Percentiles rank a stretch among this genome's conserved stretches.
Conservation (phyloP, 2,329 filamentous ascomycete species). For the Rhexocercosporidium sp. region DNA sequence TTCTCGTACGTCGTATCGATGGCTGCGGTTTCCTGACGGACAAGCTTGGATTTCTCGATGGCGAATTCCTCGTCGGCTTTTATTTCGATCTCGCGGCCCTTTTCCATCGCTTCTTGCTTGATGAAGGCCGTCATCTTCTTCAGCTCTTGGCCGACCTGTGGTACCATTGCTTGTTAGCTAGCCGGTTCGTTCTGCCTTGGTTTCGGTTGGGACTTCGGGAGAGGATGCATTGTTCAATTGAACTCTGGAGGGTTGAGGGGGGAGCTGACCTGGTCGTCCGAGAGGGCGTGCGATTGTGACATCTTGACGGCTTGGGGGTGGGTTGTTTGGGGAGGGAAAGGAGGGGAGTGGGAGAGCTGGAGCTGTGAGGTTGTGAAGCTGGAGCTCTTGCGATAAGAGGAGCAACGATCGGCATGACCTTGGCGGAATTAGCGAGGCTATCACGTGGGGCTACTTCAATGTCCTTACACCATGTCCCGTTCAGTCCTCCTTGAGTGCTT, state of each 20-base stretch:
- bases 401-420: slow-evolving; percentile 21
- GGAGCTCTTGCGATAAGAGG: slow-evolving; percentile 37
- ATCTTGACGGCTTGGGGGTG: slow-evolving; percentile 61
- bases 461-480: not conserved
- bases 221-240: not conserved
- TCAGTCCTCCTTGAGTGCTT: not conserved
- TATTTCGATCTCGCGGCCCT: slow-evolving; percentile 95
- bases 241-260: not conserved
- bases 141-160: slow-evolving; percentile 93
- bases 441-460: slow-evolving; percentile 23
- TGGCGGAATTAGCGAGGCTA: slow-evolving; percentile 26
- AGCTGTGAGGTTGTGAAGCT: slow-evolving; percentile 29
- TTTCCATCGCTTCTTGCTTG: slow-evolving; percentile 96
- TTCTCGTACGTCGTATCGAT: slow-evolving; percentile 96
- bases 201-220: not conserved
- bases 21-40: slow-evolving; percentile 89
- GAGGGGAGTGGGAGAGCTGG: slow-evolving; percentile 24
- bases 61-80: slow-evolving; percentile 99
- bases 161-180: slow-evolving; percentile 26
- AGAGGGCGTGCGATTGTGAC: slow-evolving; percentile 93
- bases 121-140: slow-evolving; percentile 99
- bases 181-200: slow-evolving; percentile 13
- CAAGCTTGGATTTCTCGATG: slow-evolving; percentile 98
- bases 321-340: slow-evolving; percentile 23
- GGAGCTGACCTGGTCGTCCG: slow-evolving; percentile 85